Base-by-base conservation (phyloP, 2,329 filamentous ascomycete species). In the Davidsoniella australis region DNA sequence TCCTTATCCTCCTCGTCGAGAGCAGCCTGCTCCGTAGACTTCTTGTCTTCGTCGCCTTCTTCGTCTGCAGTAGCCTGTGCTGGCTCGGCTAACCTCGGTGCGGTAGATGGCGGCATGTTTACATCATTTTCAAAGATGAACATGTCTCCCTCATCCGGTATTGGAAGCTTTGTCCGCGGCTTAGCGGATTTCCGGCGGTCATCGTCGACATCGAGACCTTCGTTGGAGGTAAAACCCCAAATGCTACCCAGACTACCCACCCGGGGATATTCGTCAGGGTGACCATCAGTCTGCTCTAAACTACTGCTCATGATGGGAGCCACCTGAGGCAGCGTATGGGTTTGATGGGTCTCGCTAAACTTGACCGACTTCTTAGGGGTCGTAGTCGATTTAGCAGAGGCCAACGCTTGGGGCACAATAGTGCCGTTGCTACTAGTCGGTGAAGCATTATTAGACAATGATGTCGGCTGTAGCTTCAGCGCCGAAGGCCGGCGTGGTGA, bases 71-170 rank as follows among this genome's bases (percentile, higher is more conserved):
- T 67, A 64, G 36, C 64, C 16, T 60, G 49, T 55, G 61, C 53
- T 54, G 55, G 54, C 23, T 57, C 51, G 54, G 54, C 59, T 42
- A 54, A 54, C n/a, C 53, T 53, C 33, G 55, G 58, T 20, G 55
- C 55, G 17, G 55, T 60, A 14, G 58, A 58, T 12, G 59, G 56
- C n/a, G 60, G 58, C 41, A 57, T 61, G 8, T 62, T 55, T 1
- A 62, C 61, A 12, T 59, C 61, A 9, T 57, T 56, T 46, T 72
- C 70, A 49, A 72, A 72, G 4, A 66, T 59, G 53, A 72, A 72
- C 55, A 72, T 57, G 6, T 66, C 67, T 26, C 67, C 66, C 3
- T 66, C 50, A 20, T 52, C 50, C 10, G 50, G 50, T 5, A 49
- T 39, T 33, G 29, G 29, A 39, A 38, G 37, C 16, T 42, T 43